phyloP scores from a whole-genome alignment of 2,329 filamentous ascomycete species.

The Fusarium nodosum region DNA sequence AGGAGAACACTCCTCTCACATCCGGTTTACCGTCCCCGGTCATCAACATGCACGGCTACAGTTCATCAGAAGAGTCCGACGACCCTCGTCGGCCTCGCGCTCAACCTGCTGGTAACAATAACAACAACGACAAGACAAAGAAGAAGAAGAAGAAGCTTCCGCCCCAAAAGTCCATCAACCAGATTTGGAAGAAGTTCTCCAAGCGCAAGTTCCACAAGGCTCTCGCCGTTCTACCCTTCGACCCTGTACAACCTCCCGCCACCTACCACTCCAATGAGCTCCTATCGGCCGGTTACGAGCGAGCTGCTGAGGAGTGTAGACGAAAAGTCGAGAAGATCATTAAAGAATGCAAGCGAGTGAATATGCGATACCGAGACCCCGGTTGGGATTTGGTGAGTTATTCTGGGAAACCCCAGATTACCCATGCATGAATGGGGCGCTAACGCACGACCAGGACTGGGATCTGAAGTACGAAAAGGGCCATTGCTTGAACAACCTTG shows the following conservation, averaged over 20 bases:
- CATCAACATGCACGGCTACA: slow-evolving; percentile 60
- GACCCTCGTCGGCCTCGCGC: slow-evolving; percentile 58
- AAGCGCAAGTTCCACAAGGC: slow-evolving; percentile 74
- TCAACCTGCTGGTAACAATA: slow-evolving; percentile 53
- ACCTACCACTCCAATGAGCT: slow-evolving; percentile 70
- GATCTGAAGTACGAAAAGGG: slow-evolving; percentile 76
- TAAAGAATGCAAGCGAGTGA: slow-evolving; percentile 77
- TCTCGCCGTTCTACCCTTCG: slow-evolving; percentile 74
- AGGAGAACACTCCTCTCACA: not conserved
- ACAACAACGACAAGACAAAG: slow-evolving; percentile 61
- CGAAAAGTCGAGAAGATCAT: slow-evolving; percentile 73
- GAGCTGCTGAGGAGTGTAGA: slow-evolving; percentile 73
- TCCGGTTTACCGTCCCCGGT: not conserved
- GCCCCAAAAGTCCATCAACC: slow-evolving; percentile 76
- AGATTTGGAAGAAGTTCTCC: slow-evolving; percentile 74
- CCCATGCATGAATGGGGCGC: slow-evolving; percentile 1
- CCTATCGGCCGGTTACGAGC: slow-evolving; percentile 71
- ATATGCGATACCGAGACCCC: slow-evolving; percentile 82
- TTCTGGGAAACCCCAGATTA: not conserved
- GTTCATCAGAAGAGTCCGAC: slow-evolving; percentile 65
- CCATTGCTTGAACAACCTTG: slow-evolving; percentile 67
- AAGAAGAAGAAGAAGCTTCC: slow-evolving; percentile 65
- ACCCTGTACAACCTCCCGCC: slow-evolving; percentile 67
- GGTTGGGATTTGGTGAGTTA: slow-evolving; percentile 68
- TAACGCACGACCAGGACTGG: slow-evolving; percentile 64